Base-by-base conservation (phyloP, 495 filamentous ascomycete genomes). In the Choiromyces venosus region DNA sequence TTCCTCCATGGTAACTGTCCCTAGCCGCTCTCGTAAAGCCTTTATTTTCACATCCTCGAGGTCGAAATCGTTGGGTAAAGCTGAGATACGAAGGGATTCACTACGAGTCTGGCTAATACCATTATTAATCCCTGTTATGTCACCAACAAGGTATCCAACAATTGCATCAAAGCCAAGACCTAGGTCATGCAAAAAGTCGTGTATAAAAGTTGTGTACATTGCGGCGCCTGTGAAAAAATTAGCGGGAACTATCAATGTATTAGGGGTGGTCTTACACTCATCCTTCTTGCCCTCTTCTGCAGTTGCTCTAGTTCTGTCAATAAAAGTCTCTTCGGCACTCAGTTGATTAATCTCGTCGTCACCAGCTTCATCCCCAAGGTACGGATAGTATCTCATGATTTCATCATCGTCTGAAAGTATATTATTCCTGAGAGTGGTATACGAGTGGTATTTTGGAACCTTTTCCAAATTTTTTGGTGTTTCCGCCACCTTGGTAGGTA, bases 321-420 rank as follows among this genome's bases (percentile, higher is more conserved):
- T 66, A 46, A 78, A 83, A 1, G 76, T 68, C 9, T 83, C 80
- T 37, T 79, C 74, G 0, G 82, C 66, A n/a, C 74, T 66, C 8
- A 81, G 56, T n/a, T 76, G 76, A 40, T 61, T 71, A 16, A 74
- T 73, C 29, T 79, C 80, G 16, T 81, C 78, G 36, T 82, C 77
- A 25, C 75, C 76, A 9, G 71, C 76, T 39, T 82, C 81, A 42
- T 83, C 82, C 9, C 80, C 82, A 71, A 83, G 81, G 65, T 83
- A 83, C 37, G 82, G 82, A 19, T 74, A 76, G 40, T 82, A 83
- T 25, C 82, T 70, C 76, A 83, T 76, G 37, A 78, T 73, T 64
- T 82, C 80, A 52, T 83, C 80, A 65, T 83, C 79, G 39, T 83
- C 82, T 25, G 81, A 76, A 25, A 83, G 72, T 21, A 83, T 74